phyloP scores from a whole-genome alignment of 1,139 yeast species.

The Zygotorulaspora mrakii region DNA sequence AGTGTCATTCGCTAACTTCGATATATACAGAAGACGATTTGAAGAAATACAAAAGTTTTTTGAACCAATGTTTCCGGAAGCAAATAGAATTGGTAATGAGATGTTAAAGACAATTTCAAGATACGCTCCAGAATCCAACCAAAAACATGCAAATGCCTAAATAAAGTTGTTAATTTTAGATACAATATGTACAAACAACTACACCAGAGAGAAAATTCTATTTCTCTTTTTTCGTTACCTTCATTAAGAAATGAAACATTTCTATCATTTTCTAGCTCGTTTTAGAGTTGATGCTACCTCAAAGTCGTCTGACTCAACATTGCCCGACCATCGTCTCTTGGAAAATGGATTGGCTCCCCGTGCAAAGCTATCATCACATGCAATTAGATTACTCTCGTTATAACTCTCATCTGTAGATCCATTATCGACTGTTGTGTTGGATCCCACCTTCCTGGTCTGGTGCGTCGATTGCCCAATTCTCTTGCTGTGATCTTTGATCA shows the following conservation, averaged over 20 bases:
- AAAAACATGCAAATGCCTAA: neutral
- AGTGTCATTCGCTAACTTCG: constrained; percentile 72
- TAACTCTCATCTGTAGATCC: neutral
- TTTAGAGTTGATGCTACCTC: neutral
- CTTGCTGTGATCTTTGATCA: constrained; percentile 18
- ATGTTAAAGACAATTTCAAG: constrained; percentile 82
- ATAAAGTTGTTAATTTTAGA: neutral
- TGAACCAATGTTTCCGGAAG: constrained; percentile 82
- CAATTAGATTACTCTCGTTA: constrained; percentile 10
- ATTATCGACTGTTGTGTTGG: neutral
- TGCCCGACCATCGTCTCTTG: constrained; percentile 7
- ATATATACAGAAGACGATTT: constrained; percentile 66
- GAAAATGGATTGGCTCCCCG: constrained; percentile 1
- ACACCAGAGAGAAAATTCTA: no score
- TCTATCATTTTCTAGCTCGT: neutral
- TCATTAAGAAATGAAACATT: no score
- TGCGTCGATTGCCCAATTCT: constrained; percentile 6
- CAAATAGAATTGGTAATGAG: constrained; percentile 86
- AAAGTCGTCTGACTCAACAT: neutral
- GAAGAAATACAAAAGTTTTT: constrained; percentile 78
- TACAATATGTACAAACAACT: no score
- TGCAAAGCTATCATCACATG: constrained; percentile 14
- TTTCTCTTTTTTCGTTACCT: neutral
- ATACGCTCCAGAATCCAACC: constrained; percentile 20
- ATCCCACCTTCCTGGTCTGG: neutral